Evolutionary conservation across 2,329 filamentous ascomycete species (phyloP).

Genomic region (Blastomyces silverae): DNA sequence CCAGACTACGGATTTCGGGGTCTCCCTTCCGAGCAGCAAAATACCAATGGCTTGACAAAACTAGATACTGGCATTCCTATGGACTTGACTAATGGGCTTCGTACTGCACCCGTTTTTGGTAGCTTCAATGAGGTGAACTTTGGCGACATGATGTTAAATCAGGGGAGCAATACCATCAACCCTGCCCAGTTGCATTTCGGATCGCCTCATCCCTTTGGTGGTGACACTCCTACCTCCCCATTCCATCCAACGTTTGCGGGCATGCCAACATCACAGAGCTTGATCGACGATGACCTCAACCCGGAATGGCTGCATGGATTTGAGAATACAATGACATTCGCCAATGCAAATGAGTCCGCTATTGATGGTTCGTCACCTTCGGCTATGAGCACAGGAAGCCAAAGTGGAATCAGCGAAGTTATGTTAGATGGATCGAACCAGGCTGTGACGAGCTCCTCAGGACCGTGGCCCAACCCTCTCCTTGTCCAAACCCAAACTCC

Average conservation of each 20-base stretch:
- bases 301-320: conserved; percentile 83
- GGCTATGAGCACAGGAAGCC: conserved; percentile 89
- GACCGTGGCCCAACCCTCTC: conserved; percentile 64
- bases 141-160: conserved; percentile 62
- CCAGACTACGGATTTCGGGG: conserved; percentile 56
- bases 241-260: conserved; percentile 44
- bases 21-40: conserved; percentile 49
- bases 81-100: conserved; percentile 60
- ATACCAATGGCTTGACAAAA: conserved; percentile 66
- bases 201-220: conserved; percentile 53
- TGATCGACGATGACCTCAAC: conserved; percentile 62
- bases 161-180: conserved; percentile 54
- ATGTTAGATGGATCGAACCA: conserved; percentile 74
- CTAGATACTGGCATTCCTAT: conserved; percentile 70
- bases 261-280: conserved; percentile 51
- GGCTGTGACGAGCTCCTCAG: conserved; percentile 48
- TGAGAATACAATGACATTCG: conserved; percentile 67
- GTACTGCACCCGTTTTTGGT: conserved; percentile 70
- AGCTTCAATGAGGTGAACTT: conserved; percentile 64
- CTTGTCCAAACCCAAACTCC: conserved; percentile 63
- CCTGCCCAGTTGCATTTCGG: conserved; percentile 53
- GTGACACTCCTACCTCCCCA: conserved; percentile 38
- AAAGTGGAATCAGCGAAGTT: conserved; percentile 81
- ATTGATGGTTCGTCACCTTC: conserved; percentile 93
- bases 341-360: conserved; percentile 65